phyloP scores from a whole-genome alignment of 148 eudicot genomes.

The Gaultheria prostrata region DNA sequence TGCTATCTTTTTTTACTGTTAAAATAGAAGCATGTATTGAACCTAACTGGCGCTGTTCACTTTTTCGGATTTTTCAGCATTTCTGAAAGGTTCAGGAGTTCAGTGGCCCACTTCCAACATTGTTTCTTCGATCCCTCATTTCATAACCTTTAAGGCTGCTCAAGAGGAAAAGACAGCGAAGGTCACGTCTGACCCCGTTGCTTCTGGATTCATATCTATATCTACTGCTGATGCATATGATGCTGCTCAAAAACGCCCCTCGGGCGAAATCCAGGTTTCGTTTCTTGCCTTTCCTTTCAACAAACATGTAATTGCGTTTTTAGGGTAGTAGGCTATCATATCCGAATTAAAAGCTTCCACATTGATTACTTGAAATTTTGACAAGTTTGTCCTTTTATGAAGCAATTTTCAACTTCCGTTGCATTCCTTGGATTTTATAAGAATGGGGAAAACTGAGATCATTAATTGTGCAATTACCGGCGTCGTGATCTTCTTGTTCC shows the following conservation, averaged over 20 bases:
- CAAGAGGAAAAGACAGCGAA: slow-evolving; percentile 24
- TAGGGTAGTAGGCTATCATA: not conserved
- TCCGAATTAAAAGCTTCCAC: not conserved
- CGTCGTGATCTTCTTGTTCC: not conserved
- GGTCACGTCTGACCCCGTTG: slow-evolving; percentile 1
- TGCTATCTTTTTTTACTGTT: not conserved
- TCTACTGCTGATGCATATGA: slow-evolving; percentile 21
- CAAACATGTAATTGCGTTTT: not conserved
- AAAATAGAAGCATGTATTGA: not conserved
- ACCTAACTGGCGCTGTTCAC: slow-evolving; percentile 4
- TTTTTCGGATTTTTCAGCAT: slow-evolving; percentile 19
- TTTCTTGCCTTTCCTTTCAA: not conserved
- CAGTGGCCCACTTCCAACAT: slow-evolving; percentile 33
- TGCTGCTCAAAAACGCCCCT: slow-evolving; percentile 15
- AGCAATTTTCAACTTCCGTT: not conserved
- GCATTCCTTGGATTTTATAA: not conserved
- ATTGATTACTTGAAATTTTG: not conserved
- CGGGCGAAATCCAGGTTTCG: slow-evolving; percentile 27
- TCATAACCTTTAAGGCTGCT: slow-evolving; percentile 24
- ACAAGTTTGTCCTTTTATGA: not conserved
- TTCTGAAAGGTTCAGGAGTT: slow-evolving; percentile 24
- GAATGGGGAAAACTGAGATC: not conserved
- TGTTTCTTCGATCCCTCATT: slow-evolving; percentile 26
- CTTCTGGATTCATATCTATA: slow-evolving; percentile 14
- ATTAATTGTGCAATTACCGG: not conserved